These are phyloP conservation scores for Oryza rufipogon DNA, from an alignment of 176 grass and related monocot genomes.

Conservation along the genomic window DNA sequence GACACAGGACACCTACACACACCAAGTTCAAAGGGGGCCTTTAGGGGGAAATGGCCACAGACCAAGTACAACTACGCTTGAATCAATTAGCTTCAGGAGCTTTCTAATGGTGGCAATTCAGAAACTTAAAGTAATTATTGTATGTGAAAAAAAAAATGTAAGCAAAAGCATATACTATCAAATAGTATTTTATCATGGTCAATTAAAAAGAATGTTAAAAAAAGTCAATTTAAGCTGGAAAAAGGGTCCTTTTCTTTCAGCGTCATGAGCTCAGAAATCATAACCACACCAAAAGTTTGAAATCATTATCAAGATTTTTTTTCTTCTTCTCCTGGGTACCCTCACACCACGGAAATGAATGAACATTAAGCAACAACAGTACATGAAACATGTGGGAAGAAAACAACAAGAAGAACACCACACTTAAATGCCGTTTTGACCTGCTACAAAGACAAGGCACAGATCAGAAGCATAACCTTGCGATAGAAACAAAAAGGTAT, in stretches of 20 bases:
- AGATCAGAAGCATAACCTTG: not conserved
- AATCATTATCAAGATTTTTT: not conserved
- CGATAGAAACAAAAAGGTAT: not conserved
- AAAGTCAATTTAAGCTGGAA: not conserved
- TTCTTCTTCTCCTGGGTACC: not conserved
- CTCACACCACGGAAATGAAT: not conserved
- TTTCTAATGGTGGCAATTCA: not conserved
- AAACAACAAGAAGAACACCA: not conserved
- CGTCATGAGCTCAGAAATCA: not conserved
- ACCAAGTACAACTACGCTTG: not conserved
- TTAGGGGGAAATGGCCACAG: not conserved
- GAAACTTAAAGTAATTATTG: not conserved
- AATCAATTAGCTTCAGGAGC: not conserved
- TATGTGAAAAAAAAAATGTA: not conserved
- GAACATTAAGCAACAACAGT: conserved; percentile 24
- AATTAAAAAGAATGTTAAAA: not conserved
- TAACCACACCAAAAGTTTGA: not conserved
- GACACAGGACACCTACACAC: not conserved
- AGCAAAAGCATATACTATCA: not conserved
- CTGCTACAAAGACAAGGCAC: not conserved
- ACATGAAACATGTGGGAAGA: not conserved
- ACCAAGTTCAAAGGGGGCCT: not conserved
- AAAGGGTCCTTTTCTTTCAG: not conserved
- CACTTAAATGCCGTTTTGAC: not conserved
- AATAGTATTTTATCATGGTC: not conserved